Evolutionary conservation across 2,329 filamentous ascomycete species (phyloP), one percentile per base, ranked within the genome.

Genomic region (Zalaria sp.): DNA sequence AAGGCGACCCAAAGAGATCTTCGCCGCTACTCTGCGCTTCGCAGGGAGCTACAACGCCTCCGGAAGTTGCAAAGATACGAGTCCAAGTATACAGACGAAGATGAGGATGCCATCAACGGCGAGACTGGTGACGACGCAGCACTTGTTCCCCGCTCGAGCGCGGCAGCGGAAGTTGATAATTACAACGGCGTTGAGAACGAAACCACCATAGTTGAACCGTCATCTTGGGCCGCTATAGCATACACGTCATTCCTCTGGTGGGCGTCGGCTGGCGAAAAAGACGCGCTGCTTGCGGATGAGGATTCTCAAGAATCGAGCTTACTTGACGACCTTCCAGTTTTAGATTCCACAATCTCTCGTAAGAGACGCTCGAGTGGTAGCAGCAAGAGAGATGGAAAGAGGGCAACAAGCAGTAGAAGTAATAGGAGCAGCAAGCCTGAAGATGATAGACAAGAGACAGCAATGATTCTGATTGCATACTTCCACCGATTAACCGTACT

Each of bases 1-100:
- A 87, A 81, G 62, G 89, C 91, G 1, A 94, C 87, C 0, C 89
- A 95, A 57, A 79, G 91, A 34, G 91, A 98, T 58, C 71, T 91
- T 9, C 77, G 85, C 26, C 81, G 89, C 25, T 96, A 83, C 62
- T 71, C 73, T 38, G 70, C 79, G 11, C 71, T 94, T 7, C 73
- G 74, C 39, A 68, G 68, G 47, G 81, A 79, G 4, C 67, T 93
- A 26, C 35, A 40, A 34, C 47, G 46, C 6, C 34, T 57, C 49
- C 57, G 59, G 57, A 52, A 55, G 56, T 36, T 57, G 49, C 53
- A 61, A 50, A 46, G 57, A 54, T 42, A 50, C 50, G 5, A 50
- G 46, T 25, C 34, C 6, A 9, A 45, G 48, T 49, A 57, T 47
- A 31, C 9, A 8, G 44, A 49, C 37, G 47, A 48, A 27, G 47